Evolutionary conservation across 495 filamentous ascomycete genomes (phyloP).

Genomic region (Neurospora tetraspora): DNA sequence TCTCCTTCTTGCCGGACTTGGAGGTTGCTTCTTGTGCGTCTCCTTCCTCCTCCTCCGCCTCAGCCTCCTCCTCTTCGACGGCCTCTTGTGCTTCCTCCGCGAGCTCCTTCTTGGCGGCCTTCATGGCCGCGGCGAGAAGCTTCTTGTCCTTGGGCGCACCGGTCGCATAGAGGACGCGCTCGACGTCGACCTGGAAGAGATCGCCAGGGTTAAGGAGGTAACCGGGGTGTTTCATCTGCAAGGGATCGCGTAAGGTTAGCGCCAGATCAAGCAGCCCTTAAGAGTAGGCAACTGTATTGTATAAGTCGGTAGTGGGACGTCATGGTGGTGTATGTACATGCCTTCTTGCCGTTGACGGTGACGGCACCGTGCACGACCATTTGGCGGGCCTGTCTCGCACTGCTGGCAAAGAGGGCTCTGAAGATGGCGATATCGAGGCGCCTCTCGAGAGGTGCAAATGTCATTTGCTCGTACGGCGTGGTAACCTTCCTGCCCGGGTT

Average conservation of each 20-base stretch:
- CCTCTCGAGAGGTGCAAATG: constrained; percentile 81
- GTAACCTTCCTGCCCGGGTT: neutral
- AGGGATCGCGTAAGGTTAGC: neutral
- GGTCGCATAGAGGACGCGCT: constrained; percentile 78
- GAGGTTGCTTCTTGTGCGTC: constrained; percentile 15
- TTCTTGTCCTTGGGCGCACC: constrained; percentile 42
- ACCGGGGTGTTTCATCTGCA: constrained; percentile 79
- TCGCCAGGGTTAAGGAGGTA: constrained; percentile 97
- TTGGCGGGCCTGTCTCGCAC: constrained; percentile 86
- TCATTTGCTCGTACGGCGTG: constrained; percentile 88
- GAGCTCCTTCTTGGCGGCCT: constrained; percentile 3
- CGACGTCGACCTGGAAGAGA: constrained; percentile 89
- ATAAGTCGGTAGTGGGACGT: neutral
- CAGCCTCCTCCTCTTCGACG: constrained; percentile 11
- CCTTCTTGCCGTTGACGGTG: constrained; percentile 93
- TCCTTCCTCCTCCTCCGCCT: constrained; percentile 11
- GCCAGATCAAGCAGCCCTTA: neutral
- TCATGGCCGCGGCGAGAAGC: neutral
- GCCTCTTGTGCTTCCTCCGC: constrained; percentile 16
- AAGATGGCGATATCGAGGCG: constrained; percentile 87
- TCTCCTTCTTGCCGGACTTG: constrained; percentile 6
- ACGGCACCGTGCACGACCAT: constrained; percentile 89
- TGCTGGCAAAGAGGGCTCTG: constrained; percentile 86
- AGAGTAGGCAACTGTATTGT: neutral
- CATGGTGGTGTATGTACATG: constrained; percentile 24